Percentiles rank a stretch among this genome's conserved stretches.
Evolutionary conservation across 164 flowering plant species (phyloP).

Genomic region (Piper betle): DNA sequence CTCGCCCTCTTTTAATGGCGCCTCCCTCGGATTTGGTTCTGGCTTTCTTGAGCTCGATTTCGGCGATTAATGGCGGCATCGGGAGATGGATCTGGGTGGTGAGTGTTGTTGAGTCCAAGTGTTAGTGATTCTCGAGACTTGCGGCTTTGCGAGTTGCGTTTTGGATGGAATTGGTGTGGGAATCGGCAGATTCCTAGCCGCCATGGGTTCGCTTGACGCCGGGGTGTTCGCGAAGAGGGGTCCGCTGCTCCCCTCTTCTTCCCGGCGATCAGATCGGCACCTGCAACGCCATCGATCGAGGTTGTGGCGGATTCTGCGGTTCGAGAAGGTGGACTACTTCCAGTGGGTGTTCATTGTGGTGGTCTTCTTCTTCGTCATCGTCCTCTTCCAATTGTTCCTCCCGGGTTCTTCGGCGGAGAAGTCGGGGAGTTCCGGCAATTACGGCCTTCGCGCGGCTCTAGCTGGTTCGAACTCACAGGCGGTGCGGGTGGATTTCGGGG

Average conservation of each 20-base stretch:
- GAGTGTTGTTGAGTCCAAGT: neutral
- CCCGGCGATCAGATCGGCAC: constrained; percentile 23
- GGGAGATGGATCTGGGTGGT: too few species aligned
- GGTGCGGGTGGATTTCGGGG: constrained; percentile 57
- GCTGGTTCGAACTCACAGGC: constrained; percentile 32
- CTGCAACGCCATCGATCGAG: constrained; percentile 65
- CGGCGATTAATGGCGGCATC: neutral
- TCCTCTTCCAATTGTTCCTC: constrained; percentile 53
- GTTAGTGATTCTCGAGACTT: neutral
- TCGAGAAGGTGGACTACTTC: constrained; percentile 62
- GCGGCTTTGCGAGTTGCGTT: neutral
- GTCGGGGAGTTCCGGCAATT: constrained; percentile 14
- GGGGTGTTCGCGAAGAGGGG: constrained; percentile 48
- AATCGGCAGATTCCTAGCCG: constrained; percentile 2
- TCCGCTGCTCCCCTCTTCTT: constrained; percentile 30
- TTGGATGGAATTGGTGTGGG: neutral
- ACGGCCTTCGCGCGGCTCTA: constrained; percentile 4
- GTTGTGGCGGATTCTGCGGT: constrained; percentile 48
- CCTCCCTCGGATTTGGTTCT: neutral
- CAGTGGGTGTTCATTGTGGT: constrained; percentile 69
- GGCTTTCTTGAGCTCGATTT: neutral
- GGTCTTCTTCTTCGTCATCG: constrained; percentile 52
- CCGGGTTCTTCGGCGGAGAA: constrained; percentile 58
- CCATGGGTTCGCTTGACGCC: constrained; percentile 71
- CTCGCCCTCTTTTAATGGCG: too few species aligned